phyloP scores from a whole-genome alignment of 208 protist species.

The Wallacemonas rigidus region DNA sequence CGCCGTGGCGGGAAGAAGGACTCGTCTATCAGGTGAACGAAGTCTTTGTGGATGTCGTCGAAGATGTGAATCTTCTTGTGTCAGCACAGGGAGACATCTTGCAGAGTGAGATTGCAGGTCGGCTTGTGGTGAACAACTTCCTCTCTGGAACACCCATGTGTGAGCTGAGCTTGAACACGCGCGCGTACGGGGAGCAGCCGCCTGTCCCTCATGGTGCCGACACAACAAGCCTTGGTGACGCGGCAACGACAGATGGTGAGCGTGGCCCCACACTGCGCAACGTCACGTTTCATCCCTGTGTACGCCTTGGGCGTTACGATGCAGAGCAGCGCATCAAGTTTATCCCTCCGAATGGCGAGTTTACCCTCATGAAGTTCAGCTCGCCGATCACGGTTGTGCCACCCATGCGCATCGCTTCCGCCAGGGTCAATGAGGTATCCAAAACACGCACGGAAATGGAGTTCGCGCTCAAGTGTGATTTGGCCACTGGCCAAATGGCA shows the following conservation, averaged over 20 bases:
- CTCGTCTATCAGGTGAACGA: constrained; percentile 97
- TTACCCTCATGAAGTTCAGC: constrained; percentile 97
- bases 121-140: constrained; percentile 96
- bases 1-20: constrained; percentile 92
- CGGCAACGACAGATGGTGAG: constrained; percentile 1
- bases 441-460: constrained; percentile 90
- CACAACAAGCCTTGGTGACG: neutral
- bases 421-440: constrained; percentile 93
- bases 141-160: constrained; percentile 99
- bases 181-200: constrained; percentile 49
- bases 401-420: constrained; percentile 91
- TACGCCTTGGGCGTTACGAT: constrained; percentile 93
- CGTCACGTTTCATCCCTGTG: constrained; percentile 98
- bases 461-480: constrained; percentile 75
- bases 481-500: constrained; percentile 29
- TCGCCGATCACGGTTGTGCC: constrained; percentile 93
- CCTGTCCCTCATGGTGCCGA: constrained; percentile 2
- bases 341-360: constrained; percentile 97
- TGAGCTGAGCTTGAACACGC: constrained; percentile 96
- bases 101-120: constrained; percentile 92
- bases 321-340: constrained; percentile 82
- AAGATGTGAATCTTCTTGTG: constrained; percentile 97
- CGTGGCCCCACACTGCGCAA: constrained; percentile 87
- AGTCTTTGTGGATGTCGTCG: constrained; percentile 98
- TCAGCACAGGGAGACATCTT: constrained; percentile 91